phyloP scores from a whole-genome alignment of 768 basidiomycete genomes.

The Crepidotus variabilis region DNA sequence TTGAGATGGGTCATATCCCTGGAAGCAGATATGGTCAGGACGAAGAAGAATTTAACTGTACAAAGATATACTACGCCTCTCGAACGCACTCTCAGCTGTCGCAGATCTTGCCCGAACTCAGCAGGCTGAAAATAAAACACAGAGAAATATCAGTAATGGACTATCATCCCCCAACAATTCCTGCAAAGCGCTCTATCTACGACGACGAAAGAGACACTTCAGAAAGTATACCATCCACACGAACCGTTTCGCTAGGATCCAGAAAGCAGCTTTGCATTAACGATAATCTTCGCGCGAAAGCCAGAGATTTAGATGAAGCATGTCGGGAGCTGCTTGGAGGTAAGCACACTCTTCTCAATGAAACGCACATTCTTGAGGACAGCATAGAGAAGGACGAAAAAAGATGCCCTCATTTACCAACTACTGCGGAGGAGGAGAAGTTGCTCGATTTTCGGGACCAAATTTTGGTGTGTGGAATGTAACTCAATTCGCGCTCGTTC shows the following conservation, averaged over 20 bases:
- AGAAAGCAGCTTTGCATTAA: conserved; percentile 93
- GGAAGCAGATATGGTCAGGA: conserved; percentile 12
- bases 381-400: conserved; percentile 55
- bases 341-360: conserved; percentile 21
- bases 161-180: conserved; percentile 18
- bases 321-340: conserved; percentile 81
- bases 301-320: conserved; percentile 78
- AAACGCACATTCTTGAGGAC: background rate
- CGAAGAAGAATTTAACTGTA: conserved; percentile 55
- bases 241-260: conserved; percentile 84
- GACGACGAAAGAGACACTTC: conserved; percentile 25
- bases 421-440: conserved; percentile 57
- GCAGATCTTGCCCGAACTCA: conserved; percentile 84
- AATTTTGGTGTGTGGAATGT: conserved; percentile 56
- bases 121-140: conserved; percentile 53
- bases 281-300: conserved; percentile 60
- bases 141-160: conserved; percentile 21
- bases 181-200: conserved; percentile 17
- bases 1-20: conserved; percentile 27
- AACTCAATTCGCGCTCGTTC: background rate
- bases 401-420: conserved; percentile 76
- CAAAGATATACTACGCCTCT: conserved; percentile 91
- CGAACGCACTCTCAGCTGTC: conserved; percentile 94
- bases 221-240: conserved; percentile 25
- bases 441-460: conserved; percentile 87